Base-by-base conservation (phyloP, 495 filamentous ascomycete species). In the Barbatosphaeria neglecta region DNA sequence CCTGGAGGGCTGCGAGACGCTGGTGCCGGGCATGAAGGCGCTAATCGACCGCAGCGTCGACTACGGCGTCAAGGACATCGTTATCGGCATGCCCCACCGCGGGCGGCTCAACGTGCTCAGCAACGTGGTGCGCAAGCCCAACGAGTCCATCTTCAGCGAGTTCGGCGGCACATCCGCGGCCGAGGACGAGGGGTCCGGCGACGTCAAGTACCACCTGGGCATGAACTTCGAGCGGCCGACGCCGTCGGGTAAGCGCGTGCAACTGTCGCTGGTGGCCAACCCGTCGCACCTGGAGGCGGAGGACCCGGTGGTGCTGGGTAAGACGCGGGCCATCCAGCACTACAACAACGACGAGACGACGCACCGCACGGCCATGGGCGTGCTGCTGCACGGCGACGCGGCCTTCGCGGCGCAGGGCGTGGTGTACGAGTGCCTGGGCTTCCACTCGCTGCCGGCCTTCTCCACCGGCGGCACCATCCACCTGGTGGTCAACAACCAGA, bases 201-300 rank as follows among this genome's bases (percentile, higher is more conserved):
- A 98, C 65, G 92, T 98, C 63, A 98, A 98, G 66, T 98, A 98
- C 70, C 92, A 98, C 72, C 70, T 98, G 58, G 92, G 92, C 56
- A 98, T 98, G 92, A 97, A 97, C 72, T 98, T 98, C 58, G 93
- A 98, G 70, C 87, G 92, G 43, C 92, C 92, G 25, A 98, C 92
- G 18, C 92, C 92, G 45, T 97, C 93, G 22, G 92, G 92, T 57
- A 97, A 96, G 76, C 92, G 92, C 46, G 92, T 98, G 16, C 92
- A 97, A 73, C 80, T 98, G 25, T 98, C 92, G 46, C 80, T 98
- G 41, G 92, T 98, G 45, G 92, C 92, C 65, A 98, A 98, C 68
- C 92, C 92, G 43, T 98, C 92, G 37, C 92, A 98, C 80, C 72
- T 98, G 59, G 92, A 98, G 72, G 92, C 92, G 44, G 92, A 98